Conservation (phyloP, 2,329 filamentous ascomycete species). For the Xylaria sp. region DNA sequence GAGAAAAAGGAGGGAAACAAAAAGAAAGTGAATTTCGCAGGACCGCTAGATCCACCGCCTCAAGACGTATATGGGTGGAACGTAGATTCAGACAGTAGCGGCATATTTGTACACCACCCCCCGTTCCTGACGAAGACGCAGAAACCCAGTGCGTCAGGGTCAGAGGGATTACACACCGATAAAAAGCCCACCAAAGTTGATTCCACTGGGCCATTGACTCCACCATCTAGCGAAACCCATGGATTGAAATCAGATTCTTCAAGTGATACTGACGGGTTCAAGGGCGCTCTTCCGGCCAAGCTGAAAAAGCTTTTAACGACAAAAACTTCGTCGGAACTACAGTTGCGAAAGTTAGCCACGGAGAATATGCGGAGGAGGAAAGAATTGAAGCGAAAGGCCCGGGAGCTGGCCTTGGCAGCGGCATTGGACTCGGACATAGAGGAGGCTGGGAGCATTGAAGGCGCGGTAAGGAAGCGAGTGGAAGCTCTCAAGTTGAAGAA, state of each 20-base stretch:
- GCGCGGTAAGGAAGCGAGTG: neutral
- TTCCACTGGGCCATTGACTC: neutral
- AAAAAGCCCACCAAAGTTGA: too few relatives aligned
- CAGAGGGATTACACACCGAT: too few relatives aligned
- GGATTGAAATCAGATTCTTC: neutral
- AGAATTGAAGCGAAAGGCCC: neutral
- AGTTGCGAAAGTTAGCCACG: too few relatives aligned
- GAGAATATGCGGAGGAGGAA: neutral
- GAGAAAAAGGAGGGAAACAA: neutral
- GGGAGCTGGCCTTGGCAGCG: neutral
- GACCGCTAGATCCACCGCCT: neutral
- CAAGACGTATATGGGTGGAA: neutral
- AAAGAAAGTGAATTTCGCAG: neutral
- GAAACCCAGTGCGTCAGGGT: too few relatives aligned
- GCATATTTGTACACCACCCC: too few relatives aligned
- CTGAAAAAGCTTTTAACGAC: neutral
- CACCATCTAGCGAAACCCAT: neutral
- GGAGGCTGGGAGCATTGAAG: neutral
- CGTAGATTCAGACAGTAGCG: too few relatives aligned
- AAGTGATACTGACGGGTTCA: neutral
- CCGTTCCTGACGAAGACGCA: too few relatives aligned
- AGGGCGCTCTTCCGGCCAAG: neutral
- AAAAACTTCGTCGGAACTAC: too few relatives aligned
- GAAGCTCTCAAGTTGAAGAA: too few relatives aligned
- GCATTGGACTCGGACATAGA: too few relatives aligned